Conservation (phyloP, 1,284 basidiomycete species). For the Ganoderma lingzhi region DNA sequence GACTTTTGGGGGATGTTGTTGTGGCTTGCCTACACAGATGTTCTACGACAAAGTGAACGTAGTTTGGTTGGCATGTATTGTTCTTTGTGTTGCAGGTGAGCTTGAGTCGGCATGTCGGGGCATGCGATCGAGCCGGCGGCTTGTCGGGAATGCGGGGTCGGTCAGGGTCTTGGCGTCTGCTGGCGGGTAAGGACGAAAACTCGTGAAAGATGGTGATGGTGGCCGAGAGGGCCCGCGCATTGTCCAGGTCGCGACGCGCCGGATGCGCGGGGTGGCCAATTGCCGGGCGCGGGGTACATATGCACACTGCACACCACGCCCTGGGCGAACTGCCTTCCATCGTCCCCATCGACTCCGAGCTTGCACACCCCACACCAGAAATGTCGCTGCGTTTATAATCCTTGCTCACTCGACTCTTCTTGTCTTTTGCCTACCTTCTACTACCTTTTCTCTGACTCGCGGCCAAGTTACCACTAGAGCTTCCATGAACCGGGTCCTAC, state of each 20-base stretch:
- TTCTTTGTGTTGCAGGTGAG: background rate
- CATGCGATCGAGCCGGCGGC: background rate
- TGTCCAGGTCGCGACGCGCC: conserved; percentile 12
- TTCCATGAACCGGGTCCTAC: background rate
- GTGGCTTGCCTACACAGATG: background rate
- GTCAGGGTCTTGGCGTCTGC: conserved; percentile 14
- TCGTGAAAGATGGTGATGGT: conserved; percentile 20
- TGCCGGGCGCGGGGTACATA: conserved; percentile 28
- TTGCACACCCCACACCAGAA: background rate
- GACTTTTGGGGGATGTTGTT: background rate
- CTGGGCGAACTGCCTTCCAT: background rate
- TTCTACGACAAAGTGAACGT: background rate
- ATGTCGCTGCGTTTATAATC: conserved; percentile 3
- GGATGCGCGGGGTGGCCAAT: conserved; percentile 30
- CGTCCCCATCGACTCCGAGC: background rate
- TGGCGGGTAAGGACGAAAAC: conserved; percentile 14
- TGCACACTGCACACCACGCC: background rate
- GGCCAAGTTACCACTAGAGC: conserved; percentile 2
- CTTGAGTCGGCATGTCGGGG: background rate
- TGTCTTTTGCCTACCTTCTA: background rate
- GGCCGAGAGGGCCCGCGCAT: background rate
- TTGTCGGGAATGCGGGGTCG: background rate
- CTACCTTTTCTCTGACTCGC: background rate
- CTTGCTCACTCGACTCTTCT: background rate
- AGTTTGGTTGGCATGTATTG: background rate